Base-by-base conservation (phyloP, 2,329 filamentous ascomycete genomes). In the Falciphora oryzae region DNA sequence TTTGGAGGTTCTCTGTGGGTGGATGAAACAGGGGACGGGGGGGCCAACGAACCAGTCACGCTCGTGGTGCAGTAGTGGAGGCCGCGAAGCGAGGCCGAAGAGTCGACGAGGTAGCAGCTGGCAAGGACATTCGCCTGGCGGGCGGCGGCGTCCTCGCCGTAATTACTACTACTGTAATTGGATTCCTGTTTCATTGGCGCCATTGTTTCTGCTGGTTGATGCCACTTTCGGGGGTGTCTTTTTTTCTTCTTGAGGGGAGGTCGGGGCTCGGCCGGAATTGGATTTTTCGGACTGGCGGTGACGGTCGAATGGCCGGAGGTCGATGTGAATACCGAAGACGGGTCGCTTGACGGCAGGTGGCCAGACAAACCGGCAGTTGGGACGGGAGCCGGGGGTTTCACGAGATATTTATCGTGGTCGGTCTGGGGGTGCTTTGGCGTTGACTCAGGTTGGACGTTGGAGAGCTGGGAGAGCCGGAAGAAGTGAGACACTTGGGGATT, bases 51-150 rank as follows among this genome's bases (percentile, higher is more conserved):
- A 89, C 88, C 90, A 85, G 89, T 85, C 81, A 87, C 89, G 85
- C 88, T 85, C 82, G 91, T 93, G 91, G 93, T 93, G 87, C 90
- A 96, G 88, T 96, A 97, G 83, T 96, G 93, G 81, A 95, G 90
- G 77, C 91, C 91, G 77, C 89, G 88, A 73, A 97, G 84, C 75
- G 82, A 84, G 77, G 87, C 84, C 71, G 88, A 84, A 31, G 71
- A 64, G 79, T 93, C 88, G 78, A 94, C 91, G 73, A 91, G 82
- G 81, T 97, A 97, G 85, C 92, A 96, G 78, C 89, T 93, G 80
- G 93, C 93, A 81, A 94, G 89, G 79, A 95, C 88, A 77, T 90
- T 90, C 81, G 87, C 83, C 78, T 82, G 81, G 73, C 84, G 83
- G 79, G 77, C 81, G 78, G 81, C 80, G 80, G 62, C 62, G 32